These are phyloP conservation scores for Ambrosia artemisiifolia DNA, from an alignment of 129 eudicot genomes.

Conservation along the genomic window DNA sequence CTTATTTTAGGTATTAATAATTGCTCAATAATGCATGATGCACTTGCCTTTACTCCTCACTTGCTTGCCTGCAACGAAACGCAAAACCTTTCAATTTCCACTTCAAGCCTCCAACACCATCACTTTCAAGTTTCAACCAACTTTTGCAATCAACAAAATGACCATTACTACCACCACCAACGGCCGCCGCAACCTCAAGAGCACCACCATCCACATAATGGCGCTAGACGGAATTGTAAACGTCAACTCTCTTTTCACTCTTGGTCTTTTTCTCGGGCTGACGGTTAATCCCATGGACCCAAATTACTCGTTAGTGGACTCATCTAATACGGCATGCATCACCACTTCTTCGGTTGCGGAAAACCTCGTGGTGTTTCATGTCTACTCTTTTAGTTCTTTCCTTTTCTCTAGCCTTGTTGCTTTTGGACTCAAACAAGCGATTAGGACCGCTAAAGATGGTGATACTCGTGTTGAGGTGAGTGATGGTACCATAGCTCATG, in stretches of 20 bases:
- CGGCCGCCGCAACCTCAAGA: constrained; percentile 21
- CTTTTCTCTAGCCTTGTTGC: constrained; percentile 67
- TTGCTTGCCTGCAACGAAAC: constrained; percentile 35
- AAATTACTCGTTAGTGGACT: constrained; percentile 39
- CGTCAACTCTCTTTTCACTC: constrained; percentile 65
- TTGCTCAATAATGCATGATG: not conserved
- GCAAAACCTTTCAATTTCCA: constrained; percentile 6
- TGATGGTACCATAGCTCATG: constrained; percentile 35
- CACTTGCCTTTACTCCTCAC: constrained; percentile 18
- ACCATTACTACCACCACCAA: not conserved
- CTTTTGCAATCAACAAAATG: constrained; percentile 18
- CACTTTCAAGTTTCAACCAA: not conserved
- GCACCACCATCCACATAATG: constrained; percentile 59
- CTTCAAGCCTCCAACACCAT: constrained; percentile 16
- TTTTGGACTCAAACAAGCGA: constrained; percentile 55
- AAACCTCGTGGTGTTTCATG: constrained; percentile 45
- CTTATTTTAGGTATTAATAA: not conserved
- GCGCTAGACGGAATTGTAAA: constrained; percentile 70
- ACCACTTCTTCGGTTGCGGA: constrained; percentile 38
- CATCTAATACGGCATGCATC: constrained; percentile 28
- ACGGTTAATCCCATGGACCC: constrained; percentile 47
- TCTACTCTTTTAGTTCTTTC: constrained; percentile 66
- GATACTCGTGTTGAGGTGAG: constrained; percentile 28
- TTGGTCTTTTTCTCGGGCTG: constrained; percentile 65
- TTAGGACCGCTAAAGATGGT: constrained; percentile 37